Base-by-base conservation (phyloP, 441 rosid species). In the Brassica hybrid region DNA sequence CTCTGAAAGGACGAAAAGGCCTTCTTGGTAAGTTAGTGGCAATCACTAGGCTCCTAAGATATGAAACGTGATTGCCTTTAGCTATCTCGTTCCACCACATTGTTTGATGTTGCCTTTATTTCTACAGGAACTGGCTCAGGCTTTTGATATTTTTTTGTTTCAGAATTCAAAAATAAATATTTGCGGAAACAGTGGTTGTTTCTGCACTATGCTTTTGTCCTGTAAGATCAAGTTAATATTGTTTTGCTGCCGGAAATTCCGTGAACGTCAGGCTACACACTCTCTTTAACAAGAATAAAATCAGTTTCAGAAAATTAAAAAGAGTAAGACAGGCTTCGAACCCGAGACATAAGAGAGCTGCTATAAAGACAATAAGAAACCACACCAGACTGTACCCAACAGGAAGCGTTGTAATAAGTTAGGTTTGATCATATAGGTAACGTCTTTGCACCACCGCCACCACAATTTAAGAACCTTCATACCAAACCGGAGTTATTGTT, bases 111-210 rank as follows among this genome's bases (percentile, higher is more conserved):
- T n/a, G n/a, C n/a, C n/a, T n/a, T n/a, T n/a, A n/a, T n/a, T 45
- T 19, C 72, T 21, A 21, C 50, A 65, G 18, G 56, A 66, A 34
- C 58, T 66, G 43, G 14, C 73, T 67, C 64, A 25, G 48, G 65
- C 65, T 67, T 66, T 21, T 8, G 70, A 12, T 16, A 61, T 72
- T 27, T 30, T 45, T 4, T 12, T 13, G 16, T 67, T 36, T 36
- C 52, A 67, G 74, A 73, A 12, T 36, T 64, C 50, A 64, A 27
- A 45, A 78, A 61, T 61, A 73, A 73, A 67, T 30, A 52, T 73
- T 73, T 72, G 48, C 38, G 72, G 32, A 43, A 58, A 71, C 71
- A 64, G 27, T 64, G 68, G 54, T 69, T 34, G n/a, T n/a, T n/a
- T n/a, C n/a, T n/a, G 48, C 50, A 17, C 41, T n/a, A 19, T 59